Percentiles rank a stretch among this genome's conserved stretches.
Evolutionary conservation across 2,329 filamentous ascomycete species (phyloP).

Genomic region (Ophiostoma tasmaniense): DNA sequence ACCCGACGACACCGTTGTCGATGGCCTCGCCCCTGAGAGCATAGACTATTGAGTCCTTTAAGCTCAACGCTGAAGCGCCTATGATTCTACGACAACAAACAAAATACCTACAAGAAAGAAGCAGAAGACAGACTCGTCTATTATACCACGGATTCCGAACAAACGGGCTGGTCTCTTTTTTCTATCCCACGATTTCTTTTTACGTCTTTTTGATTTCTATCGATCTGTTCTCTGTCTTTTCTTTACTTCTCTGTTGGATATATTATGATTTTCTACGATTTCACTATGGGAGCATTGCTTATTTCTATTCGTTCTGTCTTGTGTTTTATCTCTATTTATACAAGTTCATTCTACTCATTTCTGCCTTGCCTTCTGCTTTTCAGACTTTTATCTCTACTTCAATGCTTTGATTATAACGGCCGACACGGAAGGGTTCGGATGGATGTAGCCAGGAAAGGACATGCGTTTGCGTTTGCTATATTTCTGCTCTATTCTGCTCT

Average conservation of each 20-base stretch:
- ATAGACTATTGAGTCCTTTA: background rate
- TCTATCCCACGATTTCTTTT: background rate
- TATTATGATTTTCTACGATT: background rate
- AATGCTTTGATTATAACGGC: background rate
- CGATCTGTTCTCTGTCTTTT: background rate
- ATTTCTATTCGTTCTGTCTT: background rate
- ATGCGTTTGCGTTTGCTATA: background rate
- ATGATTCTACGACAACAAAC: background rate
- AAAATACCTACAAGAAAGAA: background rate
- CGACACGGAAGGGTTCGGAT: background rate
- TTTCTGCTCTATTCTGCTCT: background rate
- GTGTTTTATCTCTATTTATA: background rate
- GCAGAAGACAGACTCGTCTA: background rate
- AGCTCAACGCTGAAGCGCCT: too few species aligned
- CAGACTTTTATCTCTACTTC: background rate
- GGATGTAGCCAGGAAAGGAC: background rate
- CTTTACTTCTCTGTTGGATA: background rate
- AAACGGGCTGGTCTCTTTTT: slow-evolving; percentile 13
- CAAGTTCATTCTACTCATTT: background rate
- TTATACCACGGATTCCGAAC: background rate
- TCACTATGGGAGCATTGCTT: background rate
- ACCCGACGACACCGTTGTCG: slow-evolving; percentile 64
- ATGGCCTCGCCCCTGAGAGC: slow-evolving; percentile 54
- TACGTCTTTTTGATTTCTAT: background rate
- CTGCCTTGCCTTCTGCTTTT: background rate